Conservation (phyloP, 2,329 filamentous ascomycete species). For the Chrysoporthe cubensis region DNA sequence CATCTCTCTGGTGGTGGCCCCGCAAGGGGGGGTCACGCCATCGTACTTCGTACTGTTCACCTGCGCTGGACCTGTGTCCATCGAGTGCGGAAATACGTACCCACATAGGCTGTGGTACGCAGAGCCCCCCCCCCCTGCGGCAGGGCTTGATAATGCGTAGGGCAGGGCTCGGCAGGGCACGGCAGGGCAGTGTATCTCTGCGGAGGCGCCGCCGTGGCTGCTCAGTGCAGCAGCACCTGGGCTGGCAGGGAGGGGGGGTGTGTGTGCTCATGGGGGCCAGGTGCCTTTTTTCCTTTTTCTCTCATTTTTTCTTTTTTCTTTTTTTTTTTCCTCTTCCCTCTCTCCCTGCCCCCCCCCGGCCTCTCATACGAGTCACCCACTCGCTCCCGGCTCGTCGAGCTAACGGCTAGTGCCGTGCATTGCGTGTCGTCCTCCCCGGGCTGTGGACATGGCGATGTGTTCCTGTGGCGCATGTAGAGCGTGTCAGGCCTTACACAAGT, state of each 20-base stretch:
- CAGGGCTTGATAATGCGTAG: background rate
- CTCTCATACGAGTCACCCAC: constrained; percentile 4
- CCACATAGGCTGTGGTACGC: background rate
- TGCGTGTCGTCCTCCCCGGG: constrained; percentile 21
- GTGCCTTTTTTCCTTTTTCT: background rate
- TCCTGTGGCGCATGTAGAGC: constrained; percentile 10
- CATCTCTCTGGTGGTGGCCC: background rate
- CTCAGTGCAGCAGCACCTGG: background rate
- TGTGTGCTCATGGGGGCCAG: background rate
- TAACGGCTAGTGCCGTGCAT: constrained; percentile 16
- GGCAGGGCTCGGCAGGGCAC: background rate
- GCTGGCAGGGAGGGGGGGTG: background rate
- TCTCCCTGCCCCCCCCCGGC: constrained; percentile 7
- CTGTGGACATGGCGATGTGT: constrained; percentile 23
- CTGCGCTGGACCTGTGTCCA: background rate
- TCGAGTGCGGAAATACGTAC: constrained; percentile 3
- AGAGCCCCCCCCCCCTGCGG: background rate
- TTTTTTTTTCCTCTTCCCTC: constrained; percentile 15
- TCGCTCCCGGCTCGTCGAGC: constrained; percentile 9
- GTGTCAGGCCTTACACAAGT: constrained; percentile 33
- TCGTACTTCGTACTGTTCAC: background rate
- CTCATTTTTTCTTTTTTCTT: background rate
- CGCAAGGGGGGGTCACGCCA: background rate
- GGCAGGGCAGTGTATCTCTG: background rate
- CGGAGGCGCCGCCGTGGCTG: constrained; percentile 1